Conservation (phyloP, 148 eudicot species). For the Rhododendron williamsianum region DNA sequence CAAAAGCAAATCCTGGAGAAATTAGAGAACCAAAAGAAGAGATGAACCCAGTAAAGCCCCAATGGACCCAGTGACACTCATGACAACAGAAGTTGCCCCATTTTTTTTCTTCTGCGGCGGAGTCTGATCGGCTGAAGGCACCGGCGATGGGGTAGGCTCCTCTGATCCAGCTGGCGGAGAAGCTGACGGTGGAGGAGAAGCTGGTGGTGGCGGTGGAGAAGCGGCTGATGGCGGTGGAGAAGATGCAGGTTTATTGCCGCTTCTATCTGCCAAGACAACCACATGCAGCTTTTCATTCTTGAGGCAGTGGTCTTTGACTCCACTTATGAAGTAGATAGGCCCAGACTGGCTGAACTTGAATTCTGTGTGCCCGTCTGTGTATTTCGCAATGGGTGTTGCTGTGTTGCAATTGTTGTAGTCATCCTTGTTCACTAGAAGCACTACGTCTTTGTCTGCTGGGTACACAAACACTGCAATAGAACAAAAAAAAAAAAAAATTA, state of each 20-base stretch:
- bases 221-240: constrained; percentile 13
- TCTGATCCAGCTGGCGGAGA: no score
- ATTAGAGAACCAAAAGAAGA: constrained; percentile 43
- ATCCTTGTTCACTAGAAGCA: constrained; percentile 53
- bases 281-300: constrained; percentile 66
- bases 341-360: constrained; percentile 58
- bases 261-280: constrained; percentile 70
- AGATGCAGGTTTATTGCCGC: not conserved
- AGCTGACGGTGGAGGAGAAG: constrained; percentile 27
- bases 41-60: constrained; percentile 54
- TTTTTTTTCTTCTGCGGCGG: not conserved
- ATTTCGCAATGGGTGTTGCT: constrained; percentile 37
- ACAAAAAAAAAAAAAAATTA: not conserved
- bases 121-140: not conserved
- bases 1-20: not conserved
- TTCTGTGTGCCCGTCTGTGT: constrained; percentile 61
- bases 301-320: constrained; percentile 57
- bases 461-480: constrained; percentile 56
- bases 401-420: constrained; percentile 71
- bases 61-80: constrained; percentile 29
- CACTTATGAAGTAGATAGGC: constrained; percentile 81
- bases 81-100: constrained; percentile 26
- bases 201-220: constrained; percentile 14
- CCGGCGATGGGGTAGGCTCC: no score
- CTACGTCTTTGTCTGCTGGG: constrained; percentile 48